These are phyloP conservation scores for Punica granatum DNA, from an alignment of 345 rosid species.

Conservation along the genomic window DNA sequence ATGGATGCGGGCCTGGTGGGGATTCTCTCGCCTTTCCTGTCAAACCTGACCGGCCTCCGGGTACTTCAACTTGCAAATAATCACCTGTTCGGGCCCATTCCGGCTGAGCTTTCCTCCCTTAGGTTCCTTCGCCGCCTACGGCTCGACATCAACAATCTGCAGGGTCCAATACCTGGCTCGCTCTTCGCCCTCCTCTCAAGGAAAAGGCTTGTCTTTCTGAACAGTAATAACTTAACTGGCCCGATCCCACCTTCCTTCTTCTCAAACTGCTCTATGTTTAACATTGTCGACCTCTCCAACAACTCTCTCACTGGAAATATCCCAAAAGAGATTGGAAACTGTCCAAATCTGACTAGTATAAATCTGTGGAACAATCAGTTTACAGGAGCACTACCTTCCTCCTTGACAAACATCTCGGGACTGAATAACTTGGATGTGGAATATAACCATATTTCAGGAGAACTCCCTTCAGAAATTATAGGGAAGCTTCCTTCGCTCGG, in stretches of 20 bases:
- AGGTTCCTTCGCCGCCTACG: conserved; percentile 17
- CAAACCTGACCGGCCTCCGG: conserved; percentile 40
- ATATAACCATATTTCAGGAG: conserved; percentile 32
- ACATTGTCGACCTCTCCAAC: conserved; percentile 32
- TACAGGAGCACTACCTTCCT: conserved; percentile 29
- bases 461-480: conserved; percentile 33
- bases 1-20: conserved; percentile 18
- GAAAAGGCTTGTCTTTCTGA: conserved; percentile 8
- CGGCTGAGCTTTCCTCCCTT: conserved; percentile 33
- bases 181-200: conserved; percentile 18
- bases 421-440: conserved; percentile 30
- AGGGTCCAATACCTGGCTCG: conserved; percentile 30
- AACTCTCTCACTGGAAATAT: conserved; percentile 35
- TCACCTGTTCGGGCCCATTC: conserved; percentile 33
- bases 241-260: conserved; percentile 33
- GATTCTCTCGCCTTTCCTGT: conserved; percentile 29
- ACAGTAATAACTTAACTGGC: conserved; percentile 24
- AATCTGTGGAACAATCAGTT: conserved; percentile 35
- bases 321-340: conserved; percentile 43
- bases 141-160: conserved; percentile 23
- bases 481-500: conserved; percentile 15
- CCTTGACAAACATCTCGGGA: conserved; percentile 29
- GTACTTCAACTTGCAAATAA: conserved; percentile 22
- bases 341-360: conserved; percentile 22
- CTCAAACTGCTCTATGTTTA: conserved; percentile 33